Conservation (phyloP, 2,329 filamentous ascomycete genomes). For the Penicillium sp. region DNA sequence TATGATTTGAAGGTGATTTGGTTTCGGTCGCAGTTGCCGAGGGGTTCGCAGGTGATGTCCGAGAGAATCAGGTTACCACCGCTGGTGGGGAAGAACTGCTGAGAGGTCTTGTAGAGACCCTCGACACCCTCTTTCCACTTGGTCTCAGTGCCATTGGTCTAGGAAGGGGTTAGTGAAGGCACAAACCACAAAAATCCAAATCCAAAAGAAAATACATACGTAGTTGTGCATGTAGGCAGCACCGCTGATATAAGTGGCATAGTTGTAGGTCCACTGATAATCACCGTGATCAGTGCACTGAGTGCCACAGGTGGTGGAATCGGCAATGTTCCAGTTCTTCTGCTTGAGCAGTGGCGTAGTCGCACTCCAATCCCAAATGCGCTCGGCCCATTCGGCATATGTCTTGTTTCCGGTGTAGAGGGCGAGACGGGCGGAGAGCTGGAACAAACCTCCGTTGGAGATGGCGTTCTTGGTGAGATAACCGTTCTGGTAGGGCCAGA, state of each 20-base stretch:
- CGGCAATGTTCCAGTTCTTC: conserved; percentile 58
- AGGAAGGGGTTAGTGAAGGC: conserved; percentile 15
- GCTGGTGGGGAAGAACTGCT: conserved; percentile 55
- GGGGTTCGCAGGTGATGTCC: conserved; percentile 69
- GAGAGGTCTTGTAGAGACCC: conserved; percentile 56
- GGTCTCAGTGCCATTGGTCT: conserved; percentile 42
- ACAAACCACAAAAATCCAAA: too few species aligned
- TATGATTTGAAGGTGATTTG: conserved; percentile 75
- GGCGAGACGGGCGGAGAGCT: conserved; percentile 67
- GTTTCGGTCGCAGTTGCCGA: conserved; percentile 66
- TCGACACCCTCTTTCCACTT: conserved; percentile 62
- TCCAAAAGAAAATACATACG: conserved; percentile 32
- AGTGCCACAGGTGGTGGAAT: conserved; percentile 52
- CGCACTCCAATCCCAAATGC: conserved; percentile 62
- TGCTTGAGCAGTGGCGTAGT: conserved; percentile 54
- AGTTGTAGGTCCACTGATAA: conserved; percentile 61
- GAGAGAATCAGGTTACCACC: conserved; percentile 58
- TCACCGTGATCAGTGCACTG: conserved; percentile 56
- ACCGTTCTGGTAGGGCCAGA: conserved; percentile 75
- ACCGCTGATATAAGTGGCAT: conserved; percentile 59
- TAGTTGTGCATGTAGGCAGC: conserved; percentile 60
- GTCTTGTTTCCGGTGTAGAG: conserved; percentile 78
- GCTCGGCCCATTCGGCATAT: conserved; percentile 77
- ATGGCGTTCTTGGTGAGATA: conserved; percentile 62
- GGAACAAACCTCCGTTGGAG: conserved; percentile 61